Evolutionary conservation across 2,329 filamentous ascomycete species (phyloP).

Genomic region (Thielaviopsis populi): DNA sequence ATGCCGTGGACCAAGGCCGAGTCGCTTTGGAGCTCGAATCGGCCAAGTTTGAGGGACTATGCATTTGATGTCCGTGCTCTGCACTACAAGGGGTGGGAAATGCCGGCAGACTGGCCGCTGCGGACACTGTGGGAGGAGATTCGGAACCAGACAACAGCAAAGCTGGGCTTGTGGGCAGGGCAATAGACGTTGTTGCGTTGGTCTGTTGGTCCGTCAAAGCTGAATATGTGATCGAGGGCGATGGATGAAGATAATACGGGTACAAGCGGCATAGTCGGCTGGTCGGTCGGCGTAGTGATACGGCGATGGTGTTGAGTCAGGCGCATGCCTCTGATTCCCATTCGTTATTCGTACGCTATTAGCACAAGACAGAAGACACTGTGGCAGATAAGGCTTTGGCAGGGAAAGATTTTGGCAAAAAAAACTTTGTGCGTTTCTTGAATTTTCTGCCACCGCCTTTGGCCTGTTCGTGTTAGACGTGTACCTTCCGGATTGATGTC

Average conservation of each 20-base stretch:
- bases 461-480: not conserved
- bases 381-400: not conserved
- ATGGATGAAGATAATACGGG: no score
- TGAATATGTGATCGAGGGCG: no score
- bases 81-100: constrained; percentile 16
- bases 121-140: constrained; percentile 10
- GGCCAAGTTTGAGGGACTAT: constrained; percentile 11
- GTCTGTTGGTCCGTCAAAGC: no score
- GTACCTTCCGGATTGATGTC: not conserved
- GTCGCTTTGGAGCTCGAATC: constrained; percentile 15
- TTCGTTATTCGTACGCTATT: no score
- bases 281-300: no score
- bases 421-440: not conserved
- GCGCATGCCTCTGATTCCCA: no score
- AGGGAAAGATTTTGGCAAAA: not conserved
- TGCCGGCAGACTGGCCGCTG: constrained; percentile 1
- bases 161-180: not conserved
- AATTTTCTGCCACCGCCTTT: not conserved
- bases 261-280: no score
- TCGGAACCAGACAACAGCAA: not conserved
- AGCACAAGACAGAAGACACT: not conserved
- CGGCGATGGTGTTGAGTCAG: no score
- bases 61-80: constrained; percentile 12
- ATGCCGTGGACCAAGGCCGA: constrained; percentile 15
- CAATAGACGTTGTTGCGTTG: no score